Base-by-base conservation (phyloP, 306 rosid genomes). In the Cucurbita argyrosperma region DNA sequence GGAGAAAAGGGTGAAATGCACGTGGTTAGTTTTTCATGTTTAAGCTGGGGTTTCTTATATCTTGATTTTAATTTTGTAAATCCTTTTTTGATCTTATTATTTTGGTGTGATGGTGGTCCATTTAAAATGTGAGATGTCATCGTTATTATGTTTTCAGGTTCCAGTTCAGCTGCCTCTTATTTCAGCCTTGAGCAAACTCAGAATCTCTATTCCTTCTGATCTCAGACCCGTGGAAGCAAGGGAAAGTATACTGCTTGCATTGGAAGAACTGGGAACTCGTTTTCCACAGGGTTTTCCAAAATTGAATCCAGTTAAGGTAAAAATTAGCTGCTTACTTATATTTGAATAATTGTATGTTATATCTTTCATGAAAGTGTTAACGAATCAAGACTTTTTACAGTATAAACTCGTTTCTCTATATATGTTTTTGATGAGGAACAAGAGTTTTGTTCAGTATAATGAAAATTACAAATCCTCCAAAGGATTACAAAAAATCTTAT, bases 1-100 rank as follows among this genome's bases (percentile, higher is more conserved):
- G 99, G 99, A 74, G 97, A 91, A 75, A 90, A 88, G 83, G 99
- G 99, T 56, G 99, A 94, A 91, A 94, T 94, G 99, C 96, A 94
- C 72, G 99, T 94, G 93, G 99, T 94, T 76, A 85, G 94, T 82
- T 67, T 78, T 45, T 68, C 35, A 59, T 74, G 62, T 68, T 21
- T 50, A 53, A 14, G 60, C 35, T 50, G 16, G 39, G n/a, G 45
- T 15, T 10, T 51, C 47, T 50, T 55, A 38, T 51, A 35, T 52
- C 64, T 52, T 11, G 51, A 39, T 55, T 72, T 54, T 54, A 53
- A 18, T 35, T 52, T 55, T 18, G 40, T n/a, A 15, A 30, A 54
- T 71, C 26, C 8, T 30, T 37, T 26, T 52, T 51, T 14, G 11
- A 50, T 52, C 52, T n/a, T 16, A 37, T 30, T 12, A 10, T 56